Conservation (phyloP, 306 rosid genomes). For the Senna siamea region DNA sequence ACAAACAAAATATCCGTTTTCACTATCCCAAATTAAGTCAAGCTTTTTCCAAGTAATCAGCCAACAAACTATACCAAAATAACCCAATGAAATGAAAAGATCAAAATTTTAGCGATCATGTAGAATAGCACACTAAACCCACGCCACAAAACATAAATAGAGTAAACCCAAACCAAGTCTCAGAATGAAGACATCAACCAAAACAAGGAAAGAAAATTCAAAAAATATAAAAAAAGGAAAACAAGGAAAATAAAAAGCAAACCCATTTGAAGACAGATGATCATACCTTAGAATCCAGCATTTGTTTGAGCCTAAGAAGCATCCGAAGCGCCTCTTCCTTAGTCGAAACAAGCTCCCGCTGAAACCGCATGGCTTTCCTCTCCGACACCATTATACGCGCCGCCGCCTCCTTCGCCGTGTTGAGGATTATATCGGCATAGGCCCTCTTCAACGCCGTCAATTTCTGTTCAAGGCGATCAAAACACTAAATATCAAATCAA, state of each 20-base stretch:
- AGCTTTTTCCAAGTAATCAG: conserved; percentile 8
- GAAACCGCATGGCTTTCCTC: conserved; percentile 60
- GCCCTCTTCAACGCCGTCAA: conserved; percentile 85
- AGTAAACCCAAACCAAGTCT: conserved; percentile 16
- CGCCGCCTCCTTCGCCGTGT: conserved; percentile 87
- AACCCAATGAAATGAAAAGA: conserved; percentile 32
- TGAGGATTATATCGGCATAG: conserved; percentile 77
- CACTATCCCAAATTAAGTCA: background rate
- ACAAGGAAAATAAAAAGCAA: conserved; percentile 11
- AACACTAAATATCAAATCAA: conserved; percentile 16
- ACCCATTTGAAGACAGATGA: conserved; percentile 27
- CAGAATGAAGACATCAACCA: conserved; percentile 31
- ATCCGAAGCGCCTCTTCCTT: conserved; percentile 75
- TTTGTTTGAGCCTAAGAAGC: conserved; percentile 78
- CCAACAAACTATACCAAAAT: conserved; percentile 8
- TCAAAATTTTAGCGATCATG: conserved; percentile 21
- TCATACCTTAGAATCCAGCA: conserved; percentile 74
- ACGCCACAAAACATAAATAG: conserved; percentile 32
- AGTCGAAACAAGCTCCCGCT: conserved; percentile 58
- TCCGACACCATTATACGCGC: conserved; percentile 77
- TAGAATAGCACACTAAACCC: conserved; percentile 39
- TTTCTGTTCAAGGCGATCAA: conserved; percentile 58
- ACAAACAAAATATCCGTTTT: conserved; percentile 13
- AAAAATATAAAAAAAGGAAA: conserved; percentile 1
- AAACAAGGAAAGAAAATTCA: background rate